Evolutionary conservation across 1,139 yeast species (phyloP), one percentile per base, ranked within the genome.

Genomic region (Blastobotrys elegans): DNA sequence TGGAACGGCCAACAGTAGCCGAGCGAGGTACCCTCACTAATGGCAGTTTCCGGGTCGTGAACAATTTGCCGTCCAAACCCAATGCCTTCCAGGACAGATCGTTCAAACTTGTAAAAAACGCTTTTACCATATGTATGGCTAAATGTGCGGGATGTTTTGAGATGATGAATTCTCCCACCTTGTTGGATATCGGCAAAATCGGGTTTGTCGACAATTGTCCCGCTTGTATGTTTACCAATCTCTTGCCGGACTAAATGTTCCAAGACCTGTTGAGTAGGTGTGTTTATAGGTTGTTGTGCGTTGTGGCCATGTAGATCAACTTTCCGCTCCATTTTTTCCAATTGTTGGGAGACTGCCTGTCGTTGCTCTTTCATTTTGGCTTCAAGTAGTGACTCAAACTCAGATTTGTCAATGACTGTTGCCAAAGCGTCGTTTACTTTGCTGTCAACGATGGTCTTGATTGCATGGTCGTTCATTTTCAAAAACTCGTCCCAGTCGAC

Each of bases 1-100:
- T 59, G 54, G 44, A 67, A 60, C 21, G 70, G 64, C 71, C 71
- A 67, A 51, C 71, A 67, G 41, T 55, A 56, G 4, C 69, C 70
- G 2, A 58, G 54, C 13, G 57, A 52, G 17, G 52, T 50, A 2
- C 56, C 59, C 2, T 60, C 54, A 22, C 51, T 50, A 13, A 66
- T 54, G 2, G 66, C 67, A 29, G 53, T 56, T 29, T 54, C 58
- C 8, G 66, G 62, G 5, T 56, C 53, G 34, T 60, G 50, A 10
- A 60, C 51, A 20, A 50, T 48, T 38, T 55, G 50, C 6, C 55
- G 53, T 5, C 63, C 63, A 31, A 60, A 48, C 21, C 62, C 64
- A 31, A 53, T 51, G 5, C 50, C 21, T 1, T 57, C 54, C 11
- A 53, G 43, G 2, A 51, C 17, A 29, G 46, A 40, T 16, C 59